Evolutionary conservation across 31 red algal genomes (phyloP).

Genomic region (Odonthalia washingtoniensis): DNA sequence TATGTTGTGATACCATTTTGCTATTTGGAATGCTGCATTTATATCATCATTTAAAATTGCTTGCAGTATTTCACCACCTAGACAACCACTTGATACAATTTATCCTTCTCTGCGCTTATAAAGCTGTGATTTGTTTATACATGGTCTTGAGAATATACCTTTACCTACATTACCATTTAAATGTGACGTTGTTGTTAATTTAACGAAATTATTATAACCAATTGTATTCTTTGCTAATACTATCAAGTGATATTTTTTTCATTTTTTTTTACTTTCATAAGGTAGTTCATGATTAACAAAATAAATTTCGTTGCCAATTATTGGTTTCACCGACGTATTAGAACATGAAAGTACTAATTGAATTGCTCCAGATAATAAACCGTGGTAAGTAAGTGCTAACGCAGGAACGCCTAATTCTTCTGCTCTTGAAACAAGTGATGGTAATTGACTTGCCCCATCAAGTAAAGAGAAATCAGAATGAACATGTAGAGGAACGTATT

Average conservation of each 20-base stretch:
- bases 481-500: conserved; percentile 89
- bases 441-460: conserved; percentile 89
- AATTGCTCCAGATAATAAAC: conserved; percentile 88
- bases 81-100: conserved; percentile 84
- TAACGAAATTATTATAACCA: conserved; percentile 89
- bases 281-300: conserved; percentile 52
- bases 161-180: conserved; percentile 75
- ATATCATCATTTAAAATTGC: conserved; percentile 64
- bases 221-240: conserved; percentile 90
- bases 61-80: conserved; percentile 87
- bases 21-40: conserved; percentile 62
- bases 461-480: conserved; percentile 95
- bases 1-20: conserved; percentile 87
- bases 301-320: conserved; percentile 98
- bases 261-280: neutral
- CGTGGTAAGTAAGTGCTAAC: conserved; percentile 93
- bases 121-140: conserved; percentile 87
- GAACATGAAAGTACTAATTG: conserved; percentile 73
- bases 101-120: conserved; percentile 85
- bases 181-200: conserved; percentile 78
- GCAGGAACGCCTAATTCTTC: conserved; percentile 77
- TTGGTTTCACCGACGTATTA: conserved; percentile 78
- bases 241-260: conserved; percentile 85
- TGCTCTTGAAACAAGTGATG: conserved; percentile 77
- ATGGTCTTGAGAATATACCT: conserved; percentile 86